phyloP scores from a whole-genome alignment of 257 asterid species.

The Solanum pennellii region DNA sequence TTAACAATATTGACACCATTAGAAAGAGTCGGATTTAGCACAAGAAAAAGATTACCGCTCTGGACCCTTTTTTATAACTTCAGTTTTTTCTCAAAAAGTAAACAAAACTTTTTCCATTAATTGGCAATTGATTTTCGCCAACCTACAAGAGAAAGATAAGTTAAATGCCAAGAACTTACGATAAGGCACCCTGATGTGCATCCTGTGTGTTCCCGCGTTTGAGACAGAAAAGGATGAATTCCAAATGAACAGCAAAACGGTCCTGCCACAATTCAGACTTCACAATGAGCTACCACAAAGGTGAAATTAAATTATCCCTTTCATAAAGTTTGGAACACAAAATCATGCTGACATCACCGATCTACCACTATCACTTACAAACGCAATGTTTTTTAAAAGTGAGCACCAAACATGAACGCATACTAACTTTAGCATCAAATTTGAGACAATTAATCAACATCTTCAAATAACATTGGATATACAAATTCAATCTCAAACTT shows the following conservation, averaged over 20 bases:
- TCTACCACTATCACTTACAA: neutral
- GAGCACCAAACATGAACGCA: neutral
- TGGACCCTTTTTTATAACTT: neutral
- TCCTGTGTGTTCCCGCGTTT: conserved; percentile 29
- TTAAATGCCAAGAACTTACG: conserved; percentile 28
- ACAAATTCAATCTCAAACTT: neutral
- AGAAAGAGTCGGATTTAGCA: neutral
- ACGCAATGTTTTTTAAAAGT: neutral
- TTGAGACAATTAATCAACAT: neutral
- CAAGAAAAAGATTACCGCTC: neutral
- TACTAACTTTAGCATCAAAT: neutral
- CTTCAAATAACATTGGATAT: neutral
- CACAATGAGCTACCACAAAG: neutral
- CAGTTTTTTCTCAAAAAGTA: neutral
- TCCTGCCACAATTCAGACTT: conserved; percentile 35
- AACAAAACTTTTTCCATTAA: neutral
- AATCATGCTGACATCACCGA: neutral
- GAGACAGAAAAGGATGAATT: conserved; percentile 45
- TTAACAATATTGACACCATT: neutral
- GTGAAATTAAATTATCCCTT: neutral
- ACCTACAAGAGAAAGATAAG: neutral
- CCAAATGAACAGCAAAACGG: conserved; percentile 50
- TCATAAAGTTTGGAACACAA: neutral
- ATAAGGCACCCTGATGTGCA: conserved; percentile 41
- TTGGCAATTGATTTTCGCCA: neutral